These are phyloP conservation scores for Leptographium lundbergii DNA, from an alignment of 2,329 filamentous ascomycete genomes.

Conservation along the genomic window DNA sequence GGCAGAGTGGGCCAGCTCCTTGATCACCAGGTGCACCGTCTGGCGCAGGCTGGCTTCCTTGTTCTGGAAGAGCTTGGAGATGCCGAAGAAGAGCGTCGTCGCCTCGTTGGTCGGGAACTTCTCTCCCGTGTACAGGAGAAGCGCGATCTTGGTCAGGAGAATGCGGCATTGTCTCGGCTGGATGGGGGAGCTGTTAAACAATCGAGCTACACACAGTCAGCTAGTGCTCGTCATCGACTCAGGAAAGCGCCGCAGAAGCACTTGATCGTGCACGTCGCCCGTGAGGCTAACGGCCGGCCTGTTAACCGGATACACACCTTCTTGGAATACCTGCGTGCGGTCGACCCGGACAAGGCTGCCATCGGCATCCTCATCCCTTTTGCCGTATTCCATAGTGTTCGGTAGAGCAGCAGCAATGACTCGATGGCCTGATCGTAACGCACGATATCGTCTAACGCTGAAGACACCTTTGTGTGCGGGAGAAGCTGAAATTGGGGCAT, in stretches of 20 bases:
- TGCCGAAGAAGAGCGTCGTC: slow-evolving; percentile 95
- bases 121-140: slow-evolving; percentile 93
- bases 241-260: neutral
- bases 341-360: slow-evolving; percentile 92
- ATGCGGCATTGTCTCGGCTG: slow-evolving; percentile 96
- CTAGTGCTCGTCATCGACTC: no score
- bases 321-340: slow-evolving; percentile 94
- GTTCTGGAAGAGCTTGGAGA: slow-evolving; percentile 98
- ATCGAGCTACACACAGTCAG: slow-evolving; percentile 50
- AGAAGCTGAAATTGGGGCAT: slow-evolving; percentile 10
- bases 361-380: slow-evolving; percentile 98
- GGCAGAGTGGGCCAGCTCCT: slow-evolving; percentile 88
- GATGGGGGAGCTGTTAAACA: slow-evolving; percentile 96
- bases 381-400: slow-evolving; percentile 84
- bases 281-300: neutral
- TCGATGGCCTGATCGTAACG: neutral
- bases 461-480: slow-evolving; percentile 5
- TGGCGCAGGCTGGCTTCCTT: slow-evolving; percentile 96
- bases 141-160: slow-evolving; percentile 90
- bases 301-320: slow-evolving; percentile 48
- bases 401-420: slow-evolving; percentile 2
- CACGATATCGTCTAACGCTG: neutral
- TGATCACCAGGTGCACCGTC: slow-evolving; percentile 97
- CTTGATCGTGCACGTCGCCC: neutral
- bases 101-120: slow-evolving; percentile 95